Base-by-base conservation (phyloP, 768 basidiomycete species). In the Lanmaoa rubissima region DNA sequence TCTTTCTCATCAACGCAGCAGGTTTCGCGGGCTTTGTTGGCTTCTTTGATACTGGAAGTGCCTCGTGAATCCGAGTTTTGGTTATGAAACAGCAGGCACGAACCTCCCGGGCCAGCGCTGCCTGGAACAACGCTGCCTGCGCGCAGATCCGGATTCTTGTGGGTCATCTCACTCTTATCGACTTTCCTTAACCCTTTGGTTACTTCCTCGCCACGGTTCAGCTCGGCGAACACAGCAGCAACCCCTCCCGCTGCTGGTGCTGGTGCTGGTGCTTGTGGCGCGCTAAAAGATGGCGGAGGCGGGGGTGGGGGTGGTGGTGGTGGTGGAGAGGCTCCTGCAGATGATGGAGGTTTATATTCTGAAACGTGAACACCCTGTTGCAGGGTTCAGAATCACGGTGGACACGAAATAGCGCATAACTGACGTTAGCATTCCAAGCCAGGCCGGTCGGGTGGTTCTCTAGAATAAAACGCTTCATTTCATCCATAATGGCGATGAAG, bases 111-210 rank as follows among this genome's bases (percentile, higher is more conserved):
- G 46, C 59, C 1, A 36, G 79, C 75, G 54, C 53, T 39, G n/a
- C 63, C 79, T 67, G 79, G 85, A 64, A 78, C 91, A 24, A 74
- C 72, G 35, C 75, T 73, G 14, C 75, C 60, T 16, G 78, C 83
- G 32, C 97, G 77, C 38, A 99, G 74, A 11, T 85, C 82, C 0
- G 97, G 96, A 66, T 99, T 98, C 80, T 99, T 98, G 78, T 99
- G 97, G 4, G 94, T 98, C 94, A 96, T 95, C 72, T 98, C 89
- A 60, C 91, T 94, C 78, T 86, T 89, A 69, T 94, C 92, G 31
- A 99, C 97, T 71, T 97, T 98, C 62, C 89, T 86, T 64, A 99
- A 72, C 12, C 90, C 87, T 68, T 90, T 91, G 7, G 96, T 98
- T 35, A 99, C 87, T 5, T 88, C 86, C 59, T 86, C 90, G 1